A percentile compares a stretch with the other conserved stretches of the same genome.
Evolutionary conservation across 129 eudicot species (phyloP).

Genomic region (Dittrichia graveolens): DNA sequence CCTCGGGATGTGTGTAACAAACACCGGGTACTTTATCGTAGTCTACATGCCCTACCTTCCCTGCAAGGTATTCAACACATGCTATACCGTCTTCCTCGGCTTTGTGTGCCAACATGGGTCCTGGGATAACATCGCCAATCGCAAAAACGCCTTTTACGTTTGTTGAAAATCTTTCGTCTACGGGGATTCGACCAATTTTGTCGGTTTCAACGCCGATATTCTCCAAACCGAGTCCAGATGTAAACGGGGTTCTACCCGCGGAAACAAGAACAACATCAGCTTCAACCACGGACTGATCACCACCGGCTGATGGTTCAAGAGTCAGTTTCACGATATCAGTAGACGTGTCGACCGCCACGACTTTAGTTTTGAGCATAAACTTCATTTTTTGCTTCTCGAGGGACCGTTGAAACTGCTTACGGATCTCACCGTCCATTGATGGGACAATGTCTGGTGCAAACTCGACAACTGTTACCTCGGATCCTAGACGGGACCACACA

Average conservation of each 20-base stretch:
- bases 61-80: slow-evolving; percentile 83
- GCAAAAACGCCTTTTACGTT: slow-evolving; percentile 77
- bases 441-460: slow-evolving; percentile 28
- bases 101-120: slow-evolving; percentile 97
- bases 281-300: slow-evolving; percentile 74
- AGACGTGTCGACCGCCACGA: slow-evolving; percentile 67
- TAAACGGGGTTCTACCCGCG: slow-evolving; percentile 80
- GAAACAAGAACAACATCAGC: slow-evolving; percentile 91
- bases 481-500: slow-evolving; percentile 30
- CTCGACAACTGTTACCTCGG: slow-evolving; percentile 28
- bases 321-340: slow-evolving; percentile 62
- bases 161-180: slow-evolving; percentile 58
- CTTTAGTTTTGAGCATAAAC: slow-evolving; percentile 87
- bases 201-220: slow-evolving; percentile 79
- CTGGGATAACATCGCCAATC: slow-evolving; percentile 92
- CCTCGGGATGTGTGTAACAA: slow-evolving; percentile 85
- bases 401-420: slow-evolving; percentile 74
- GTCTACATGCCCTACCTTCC: slow-evolving; percentile 89
- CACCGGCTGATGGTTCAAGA: slow-evolving; percentile 90
- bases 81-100: slow-evolving; percentile 95
- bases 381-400: slow-evolving; percentile 93
- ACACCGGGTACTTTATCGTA: slow-evolving; percentile 91
- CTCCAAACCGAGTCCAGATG: slow-evolving; percentile 73
- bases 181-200: slow-evolving; percentile 69
- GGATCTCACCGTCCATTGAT: slow-evolving; percentile 31